These are phyloP conservation scores for Trypanosoma mega DNA, from an alignment of 208 protist genomes.

Conservation along the genomic window DNA sequence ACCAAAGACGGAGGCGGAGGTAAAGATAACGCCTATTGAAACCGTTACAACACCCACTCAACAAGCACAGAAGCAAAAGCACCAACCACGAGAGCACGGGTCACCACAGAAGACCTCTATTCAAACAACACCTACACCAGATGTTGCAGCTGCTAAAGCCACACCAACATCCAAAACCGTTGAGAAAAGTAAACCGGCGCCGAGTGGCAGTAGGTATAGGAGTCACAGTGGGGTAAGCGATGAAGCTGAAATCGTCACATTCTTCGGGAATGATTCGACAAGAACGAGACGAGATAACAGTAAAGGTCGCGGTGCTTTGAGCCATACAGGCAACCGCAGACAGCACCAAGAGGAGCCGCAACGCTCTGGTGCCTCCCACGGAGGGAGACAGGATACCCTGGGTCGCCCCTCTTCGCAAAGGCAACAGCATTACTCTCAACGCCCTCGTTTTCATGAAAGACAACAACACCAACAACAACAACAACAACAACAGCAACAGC, in stretches of 20 bases:
- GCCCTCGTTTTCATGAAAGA: constrained; percentile 19
- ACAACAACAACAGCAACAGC: constrained; percentile 15
- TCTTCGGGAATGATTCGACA: background rate
- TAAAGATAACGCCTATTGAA: no score
- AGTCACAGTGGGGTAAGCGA: background rate
- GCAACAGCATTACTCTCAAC: constrained; percentile 17
- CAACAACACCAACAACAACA: constrained; percentile 23
- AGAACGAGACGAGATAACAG: background rate
- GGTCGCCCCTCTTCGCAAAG: no score
- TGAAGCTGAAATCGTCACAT: constrained; percentile 6
- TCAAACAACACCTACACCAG: no score
- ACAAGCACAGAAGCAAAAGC: background rate
- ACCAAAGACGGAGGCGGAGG: background rate
- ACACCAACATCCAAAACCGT: no score
- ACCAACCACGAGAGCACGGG: background rate
- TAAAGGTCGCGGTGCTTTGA: background rate
- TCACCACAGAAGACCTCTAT: no score
- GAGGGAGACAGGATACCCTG: no score
- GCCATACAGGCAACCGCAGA: background rate
- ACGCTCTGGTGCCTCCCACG: background rate
- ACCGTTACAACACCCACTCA: background rate
- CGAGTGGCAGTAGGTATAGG: background rate
- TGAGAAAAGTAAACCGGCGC: no score
- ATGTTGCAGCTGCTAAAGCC: no score
- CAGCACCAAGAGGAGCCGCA: background rate